Evolutionary conservation across 768 basidiomycete species (phyloP).

Genomic region (Sutorius australiensis): DNA sequence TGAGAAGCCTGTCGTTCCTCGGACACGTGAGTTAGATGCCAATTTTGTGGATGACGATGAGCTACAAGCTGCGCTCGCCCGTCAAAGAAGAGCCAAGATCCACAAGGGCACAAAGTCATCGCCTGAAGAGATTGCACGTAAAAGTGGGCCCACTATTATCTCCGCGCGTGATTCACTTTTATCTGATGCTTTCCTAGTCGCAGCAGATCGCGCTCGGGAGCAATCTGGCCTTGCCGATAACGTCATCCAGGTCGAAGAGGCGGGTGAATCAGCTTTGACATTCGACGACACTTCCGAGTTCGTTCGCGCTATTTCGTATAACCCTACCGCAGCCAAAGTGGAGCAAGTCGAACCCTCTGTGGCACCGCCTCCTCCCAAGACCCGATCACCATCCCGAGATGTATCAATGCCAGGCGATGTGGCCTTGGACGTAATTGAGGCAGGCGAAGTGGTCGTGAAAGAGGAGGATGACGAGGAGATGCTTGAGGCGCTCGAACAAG

Average conservation of each 20-base stretch:
- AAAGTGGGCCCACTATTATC: conserved; percentile 46
- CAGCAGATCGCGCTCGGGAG: conserved; percentile 55
- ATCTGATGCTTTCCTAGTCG: conserved; percentile 44
- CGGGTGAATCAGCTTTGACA: conserved; percentile 51
- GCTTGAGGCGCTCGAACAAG: conserved; percentile 72
- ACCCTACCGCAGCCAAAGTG: conserved; percentile 50
- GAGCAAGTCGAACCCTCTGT: conserved; percentile 40
- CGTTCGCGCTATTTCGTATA: conserved; percentile 76
- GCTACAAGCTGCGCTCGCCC: conserved; percentile 86
- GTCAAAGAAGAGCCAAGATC: conserved; percentile 78
- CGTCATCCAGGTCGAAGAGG: conserved; percentile 45
- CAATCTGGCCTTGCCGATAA: conserved; percentile 40
- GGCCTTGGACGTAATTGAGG: conserved; percentile 71
- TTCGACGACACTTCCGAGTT: conserved; percentile 99
- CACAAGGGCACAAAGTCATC: conserved; percentile 71
- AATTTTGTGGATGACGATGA: conserved; percentile 99
- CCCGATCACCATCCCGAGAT: conserved; percentile 45
- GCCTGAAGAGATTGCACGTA: conserved; percentile 78
- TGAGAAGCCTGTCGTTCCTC: conserved; percentile 60
- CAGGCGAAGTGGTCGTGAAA: conserved; percentile 74
- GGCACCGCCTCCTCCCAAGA: conserved; percentile 26
- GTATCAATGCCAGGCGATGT: conserved; percentile 62
- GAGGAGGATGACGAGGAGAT: conserved; percentile 79
- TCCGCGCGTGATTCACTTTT: background rate
- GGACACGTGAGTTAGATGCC: conserved; percentile 69